Base-by-base conservation (phyloP, 1,139 yeast species). In the Suhomyces coccinellae region DNA sequence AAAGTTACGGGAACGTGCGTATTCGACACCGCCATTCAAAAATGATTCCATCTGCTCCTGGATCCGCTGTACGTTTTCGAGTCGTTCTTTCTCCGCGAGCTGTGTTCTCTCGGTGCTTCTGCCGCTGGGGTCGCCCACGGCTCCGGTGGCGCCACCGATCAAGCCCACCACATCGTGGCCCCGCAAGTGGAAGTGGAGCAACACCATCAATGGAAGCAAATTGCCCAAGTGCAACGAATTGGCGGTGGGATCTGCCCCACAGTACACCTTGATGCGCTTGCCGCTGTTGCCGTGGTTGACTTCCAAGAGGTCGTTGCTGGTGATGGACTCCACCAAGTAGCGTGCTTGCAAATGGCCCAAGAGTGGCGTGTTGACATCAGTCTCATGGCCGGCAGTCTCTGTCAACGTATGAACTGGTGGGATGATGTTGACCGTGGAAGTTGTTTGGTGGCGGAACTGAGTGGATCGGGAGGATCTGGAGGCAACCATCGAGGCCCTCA, bases 191-290 rank as follows among this genome's bases (percentile, higher is more conserved):
- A 90, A 91, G 62, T 95, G 97, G 38, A 93, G 71, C 38, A 91
- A 67, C 3, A 89, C 82, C 83, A 95, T 80, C 52, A 93, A 67
- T 1, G 99, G 99, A 35, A 93, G 71, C 46, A 95, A 67, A 57
- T 93, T 93, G 1, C 99, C 99, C 50, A 93, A 67, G 67, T 93
- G 99, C 27, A 93, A 71, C 0, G 98, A 90, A 41, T 65, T 70
- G 0, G 99, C 99, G 0, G 96, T 84, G 0, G 99, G 99, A 60
- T 93, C 99, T 0, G 97, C 98, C 14, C 99, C 99, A 64, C 96
- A 85, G 66, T 93, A 95, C 13, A 88, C 62, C 15, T 85, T 82
- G 41, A 87, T 61, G 47, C 65, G 64, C 41, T 66, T 65, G 31
- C 60, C 61, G 1, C 69, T 58, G 4, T 30, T 24, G 2, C 66